phyloP scores from a whole-genome alignment of 2,329 filamentous ascomycete species.

The Epichloe typhina region DNA sequence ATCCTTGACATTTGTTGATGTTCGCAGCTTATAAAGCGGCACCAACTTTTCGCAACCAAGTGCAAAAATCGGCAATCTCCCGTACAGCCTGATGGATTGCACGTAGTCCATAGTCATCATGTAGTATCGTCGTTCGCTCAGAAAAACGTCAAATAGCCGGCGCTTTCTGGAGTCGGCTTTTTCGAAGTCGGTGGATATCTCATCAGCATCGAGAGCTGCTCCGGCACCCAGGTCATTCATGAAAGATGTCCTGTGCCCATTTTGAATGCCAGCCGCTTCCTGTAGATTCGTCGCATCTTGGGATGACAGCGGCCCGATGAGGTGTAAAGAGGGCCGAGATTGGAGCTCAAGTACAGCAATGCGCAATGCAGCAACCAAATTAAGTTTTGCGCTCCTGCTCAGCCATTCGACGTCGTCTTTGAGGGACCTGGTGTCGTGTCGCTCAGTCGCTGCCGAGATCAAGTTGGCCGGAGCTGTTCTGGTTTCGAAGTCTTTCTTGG shows the following conservation, averaged over 20 bases:
- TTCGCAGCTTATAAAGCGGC: constrained; percentile 18
- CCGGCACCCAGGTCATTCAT: constrained; percentile 36
- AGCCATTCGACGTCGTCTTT: constrained; percentile 82
- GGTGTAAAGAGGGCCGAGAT: constrained; percentile 56
- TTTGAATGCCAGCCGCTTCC: constrained; percentile 55
- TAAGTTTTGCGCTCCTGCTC: constrained; percentile 62
- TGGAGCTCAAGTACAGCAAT: constrained; percentile 77
- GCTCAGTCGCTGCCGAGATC: constrained; percentile 50
- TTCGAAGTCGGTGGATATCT: constrained; percentile 46
- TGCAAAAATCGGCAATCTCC: constrained; percentile 22
- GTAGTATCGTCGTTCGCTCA: constrained; percentile 58
- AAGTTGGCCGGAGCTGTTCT: constrained; percentile 81
- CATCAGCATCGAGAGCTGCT: constrained; percentile 36
- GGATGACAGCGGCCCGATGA: constrained; percentile 58
- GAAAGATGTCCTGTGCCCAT: constrained; percentile 43
- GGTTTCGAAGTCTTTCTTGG: constrained; percentile 64
- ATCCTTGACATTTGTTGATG: constrained; percentile 15
- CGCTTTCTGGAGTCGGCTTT: constrained; percentile 47
- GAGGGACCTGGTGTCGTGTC: constrained; percentile 63
- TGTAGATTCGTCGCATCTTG: constrained; percentile 68
- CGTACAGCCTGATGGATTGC: constrained; percentile 33
- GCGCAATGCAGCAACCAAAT: constrained; percentile 70
- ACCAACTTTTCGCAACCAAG: constrained; percentile 14
- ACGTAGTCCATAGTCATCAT: constrained; percentile 48
- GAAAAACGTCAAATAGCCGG: constrained; percentile 58